Evolutionary conservation across 495 filamentous ascomycete genomes (phyloP).

Genomic region (Neurospora hispaniola): DNA sequence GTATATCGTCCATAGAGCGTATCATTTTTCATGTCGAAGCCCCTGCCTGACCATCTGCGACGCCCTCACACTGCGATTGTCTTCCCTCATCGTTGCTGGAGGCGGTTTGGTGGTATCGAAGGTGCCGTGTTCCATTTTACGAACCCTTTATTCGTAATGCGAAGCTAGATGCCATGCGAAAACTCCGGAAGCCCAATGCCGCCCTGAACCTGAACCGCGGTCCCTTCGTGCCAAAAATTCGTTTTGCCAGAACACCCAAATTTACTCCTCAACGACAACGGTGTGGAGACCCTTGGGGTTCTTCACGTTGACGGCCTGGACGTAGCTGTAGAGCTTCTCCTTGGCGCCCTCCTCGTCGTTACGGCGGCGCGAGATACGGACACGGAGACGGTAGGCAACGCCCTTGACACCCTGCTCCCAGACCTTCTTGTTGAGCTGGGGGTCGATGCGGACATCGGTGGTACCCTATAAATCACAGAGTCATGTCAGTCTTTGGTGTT

Average conservation of each 20-base stretch:
- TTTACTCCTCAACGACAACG: constrained; percentile 55
- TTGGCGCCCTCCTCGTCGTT: constrained; percentile 99
- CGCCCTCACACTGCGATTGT: constrained; percentile 3
- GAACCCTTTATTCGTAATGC: constrained; percentile 38
- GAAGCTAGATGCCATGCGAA: constrained; percentile 43
- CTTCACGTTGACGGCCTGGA: constrained; percentile 99
- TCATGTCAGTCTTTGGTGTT: constrained; percentile 12
- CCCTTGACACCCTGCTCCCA: constrained; percentile 99
- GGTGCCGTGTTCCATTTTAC: constrained; percentile 20
- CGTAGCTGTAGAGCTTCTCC: constrained; percentile 97
- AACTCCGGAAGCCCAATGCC: constrained; percentile 43
- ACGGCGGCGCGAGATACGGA: constrained; percentile 97
- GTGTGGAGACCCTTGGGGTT: constrained; percentile 94
- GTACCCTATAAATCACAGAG: constrained; percentile 58
- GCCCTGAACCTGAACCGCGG: constrained; percentile 31
- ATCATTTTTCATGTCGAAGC: constrained; percentile 13
- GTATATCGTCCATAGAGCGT: constrained; percentile 19
- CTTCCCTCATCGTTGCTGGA: constrained; percentile 7
- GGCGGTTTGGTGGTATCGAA: constrained; percentile 21
- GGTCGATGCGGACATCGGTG: constrained; percentile 93
- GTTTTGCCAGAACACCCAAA: constrained; percentile 18
- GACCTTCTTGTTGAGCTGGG: constrained; percentile 99
- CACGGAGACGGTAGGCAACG: constrained; percentile 87
- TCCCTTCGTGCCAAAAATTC: constrained; percentile 11
- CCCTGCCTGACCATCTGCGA: constrained; percentile 4